A percentile compares a stretch with the other conserved stretches of the same genome.
These are phyloP conservation scores for Pythium scleroteichum DNA, from an alignment of 352 stramenopile genomes.

Conservation along the genomic window DNA sequence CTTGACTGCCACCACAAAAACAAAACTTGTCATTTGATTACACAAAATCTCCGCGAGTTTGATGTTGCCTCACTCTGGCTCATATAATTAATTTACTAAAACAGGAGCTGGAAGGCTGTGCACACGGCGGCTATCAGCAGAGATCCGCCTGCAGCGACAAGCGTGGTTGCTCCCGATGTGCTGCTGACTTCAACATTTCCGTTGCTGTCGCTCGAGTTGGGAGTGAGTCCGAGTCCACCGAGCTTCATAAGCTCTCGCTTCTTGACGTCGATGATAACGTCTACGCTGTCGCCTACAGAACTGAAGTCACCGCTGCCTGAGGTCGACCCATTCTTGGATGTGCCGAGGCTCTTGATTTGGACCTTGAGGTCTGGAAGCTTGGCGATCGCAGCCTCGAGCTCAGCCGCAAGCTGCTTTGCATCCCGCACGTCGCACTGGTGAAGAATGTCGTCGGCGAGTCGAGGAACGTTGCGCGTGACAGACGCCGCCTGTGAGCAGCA, in stretches of 20 bases:
- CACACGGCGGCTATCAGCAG: slow-evolving; percentile 11
- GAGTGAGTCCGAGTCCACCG: slow-evolving; percentile 8
- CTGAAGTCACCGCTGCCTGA: not conserved
- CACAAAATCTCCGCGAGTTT: not conserved
- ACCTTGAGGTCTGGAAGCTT: slow-evolving; percentile 36
- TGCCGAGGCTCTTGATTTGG: slow-evolving; percentile 27
- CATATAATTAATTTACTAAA: slow-evolving; percentile 16
- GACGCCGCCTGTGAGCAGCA: slow-evolving; percentile 22
- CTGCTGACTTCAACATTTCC: slow-evolving; percentile 8
- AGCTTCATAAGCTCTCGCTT: slow-evolving; percentile 44
- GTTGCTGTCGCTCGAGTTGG: slow-evolving; percentile 3
- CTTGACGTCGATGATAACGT: slow-evolving; percentile 50
- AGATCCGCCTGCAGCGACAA: not conserved
- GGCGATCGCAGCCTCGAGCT: slow-evolving; percentile 29
- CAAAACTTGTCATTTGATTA: not conserved
- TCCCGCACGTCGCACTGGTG: slow-evolving; percentile 32
- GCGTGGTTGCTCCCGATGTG: not conserved
- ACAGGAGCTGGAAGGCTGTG: slow-evolving; percentile 7
- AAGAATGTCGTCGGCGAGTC: slow-evolving; percentile 31
- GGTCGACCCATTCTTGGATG: not conserved
- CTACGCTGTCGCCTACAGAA: slow-evolving; percentile 19
- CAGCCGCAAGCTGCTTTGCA: slow-evolving; percentile 19
- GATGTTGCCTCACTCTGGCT: not conserved
- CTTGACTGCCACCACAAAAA: not conserved
- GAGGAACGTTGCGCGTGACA: slow-evolving; percentile 21